Evolutionary conservation across 768 basidiomycete genomes (phyloP).

Genomic region (Lanmaoa pseudosensibilis): DNA sequence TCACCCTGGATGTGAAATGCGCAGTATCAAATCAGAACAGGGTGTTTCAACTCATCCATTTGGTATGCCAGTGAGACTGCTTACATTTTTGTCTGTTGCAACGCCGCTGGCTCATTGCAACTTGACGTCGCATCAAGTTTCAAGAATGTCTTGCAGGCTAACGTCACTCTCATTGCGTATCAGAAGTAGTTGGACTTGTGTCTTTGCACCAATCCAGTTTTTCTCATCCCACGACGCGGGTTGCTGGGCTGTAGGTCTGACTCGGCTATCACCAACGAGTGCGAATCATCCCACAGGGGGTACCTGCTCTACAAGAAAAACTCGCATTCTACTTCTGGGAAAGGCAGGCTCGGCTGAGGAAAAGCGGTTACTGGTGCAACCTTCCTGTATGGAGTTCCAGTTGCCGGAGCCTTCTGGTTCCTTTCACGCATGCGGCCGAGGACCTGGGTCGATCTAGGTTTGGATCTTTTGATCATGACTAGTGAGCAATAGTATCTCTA

Average conservation of each 20-base stretch:
- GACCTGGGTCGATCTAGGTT: slow-evolving; percentile 1
- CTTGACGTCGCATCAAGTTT: slow-evolving; percentile 13
- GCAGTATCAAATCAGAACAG: slow-evolving; percentile 5
- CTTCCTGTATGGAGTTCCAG: background rate
- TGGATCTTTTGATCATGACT: background rate
- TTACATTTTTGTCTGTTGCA: background rate
- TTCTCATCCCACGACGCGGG: background rate
- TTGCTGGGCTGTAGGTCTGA: background rate
- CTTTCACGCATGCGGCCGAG: background rate
- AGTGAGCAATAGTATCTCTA: slow-evolving; percentile 2
- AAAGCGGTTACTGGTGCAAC: background rate
- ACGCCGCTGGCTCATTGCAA: slow-evolving; percentile 8
- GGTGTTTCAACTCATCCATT: background rate
- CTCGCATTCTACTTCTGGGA: background rate
- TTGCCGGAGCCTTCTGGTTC: slow-evolving; percentile 2
- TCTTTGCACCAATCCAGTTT: background rate
- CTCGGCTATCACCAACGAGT: background rate
- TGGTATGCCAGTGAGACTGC: background rate
- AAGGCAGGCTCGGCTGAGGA: background rate
- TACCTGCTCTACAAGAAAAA: background rate
- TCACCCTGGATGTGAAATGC: background rate
- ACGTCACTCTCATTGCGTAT: background rate
- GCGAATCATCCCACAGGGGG: background rate
- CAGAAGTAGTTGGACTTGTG: background rate
- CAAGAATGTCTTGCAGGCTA: background rate